Conservation (phyloP, 768 basidiomycete genomes). For the Tulasnella sp. region DNA sequence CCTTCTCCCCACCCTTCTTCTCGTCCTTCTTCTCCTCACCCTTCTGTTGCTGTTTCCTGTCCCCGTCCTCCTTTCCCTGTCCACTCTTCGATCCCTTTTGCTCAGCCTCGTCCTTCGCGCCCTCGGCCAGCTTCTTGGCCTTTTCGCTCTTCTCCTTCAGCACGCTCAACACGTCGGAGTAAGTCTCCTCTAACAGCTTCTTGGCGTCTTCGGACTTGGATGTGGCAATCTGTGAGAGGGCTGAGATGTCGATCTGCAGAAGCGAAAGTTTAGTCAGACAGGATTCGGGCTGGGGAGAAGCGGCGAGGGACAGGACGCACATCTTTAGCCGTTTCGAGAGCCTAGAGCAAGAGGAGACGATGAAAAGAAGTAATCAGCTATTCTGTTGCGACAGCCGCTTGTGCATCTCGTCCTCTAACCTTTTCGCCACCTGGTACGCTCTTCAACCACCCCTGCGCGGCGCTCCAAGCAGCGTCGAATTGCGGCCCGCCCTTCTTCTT, state of each 20-base stretch:
- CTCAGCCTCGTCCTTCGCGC: not conserved
- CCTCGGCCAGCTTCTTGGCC: conserved; percentile 32
- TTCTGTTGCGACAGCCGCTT: not conserved
- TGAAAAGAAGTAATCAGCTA: not conserved
- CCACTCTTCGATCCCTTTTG: not conserved
- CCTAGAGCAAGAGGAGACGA: not conserved
- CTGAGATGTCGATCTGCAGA: conserved; percentile 16
- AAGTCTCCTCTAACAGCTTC: conserved; percentile 21
- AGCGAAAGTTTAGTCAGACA: not conserved
- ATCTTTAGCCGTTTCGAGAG: conserved; percentile 15
- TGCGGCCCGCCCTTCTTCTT: conserved; percentile 29
- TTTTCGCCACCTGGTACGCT: conserved; percentile 28
- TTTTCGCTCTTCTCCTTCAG: conserved; percentile 34
- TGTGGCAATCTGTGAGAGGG: not conserved
- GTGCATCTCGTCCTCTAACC: not conserved
- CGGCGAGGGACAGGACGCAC: not conserved
- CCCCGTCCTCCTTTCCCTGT: not conserved
- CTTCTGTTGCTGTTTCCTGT: not conserved
- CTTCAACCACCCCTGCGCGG: conserved; percentile 24
- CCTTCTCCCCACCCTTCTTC: not conserved
- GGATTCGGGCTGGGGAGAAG: too few species aligned
- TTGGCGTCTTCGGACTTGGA: conserved; percentile 2
- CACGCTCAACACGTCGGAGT: conserved; percentile 14
- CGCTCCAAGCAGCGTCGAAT: conserved; percentile 1
- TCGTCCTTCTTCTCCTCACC: conserved; percentile 4